phyloP scores from a whole-genome alignment of 805 yeast genomes.

The Pichia phayaonensis region DNA sequence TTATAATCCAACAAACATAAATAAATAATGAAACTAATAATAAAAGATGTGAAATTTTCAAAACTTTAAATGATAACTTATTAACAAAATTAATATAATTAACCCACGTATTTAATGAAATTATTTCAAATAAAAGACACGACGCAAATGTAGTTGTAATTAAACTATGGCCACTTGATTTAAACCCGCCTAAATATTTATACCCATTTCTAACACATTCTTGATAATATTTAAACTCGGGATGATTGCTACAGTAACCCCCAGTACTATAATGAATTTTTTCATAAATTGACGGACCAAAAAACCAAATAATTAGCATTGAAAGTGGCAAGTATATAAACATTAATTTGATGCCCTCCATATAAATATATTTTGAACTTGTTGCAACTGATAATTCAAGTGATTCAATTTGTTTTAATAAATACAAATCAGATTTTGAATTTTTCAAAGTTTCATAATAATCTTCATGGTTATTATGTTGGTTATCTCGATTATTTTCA shows the following conservation, averaged over 20 bases:
- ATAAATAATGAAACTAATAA: neutral
- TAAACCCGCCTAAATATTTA: slow-evolving; percentile 34
- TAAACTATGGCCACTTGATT: slow-evolving; percentile 37
- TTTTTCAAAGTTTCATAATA: neutral
- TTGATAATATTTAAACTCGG: slow-evolving; percentile 13
- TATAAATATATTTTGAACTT: neutral
- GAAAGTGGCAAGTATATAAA: slow-evolving; percentile 18
- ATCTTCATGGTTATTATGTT: neutral
- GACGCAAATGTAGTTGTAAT: slow-evolving; percentile 29
- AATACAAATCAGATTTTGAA: slow-evolving; percentile 4
- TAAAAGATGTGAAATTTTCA: neutral
- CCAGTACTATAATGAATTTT: slow-evolving; percentile 30
- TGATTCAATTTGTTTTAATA: slow-evolving; percentile 1
- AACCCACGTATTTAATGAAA: slow-evolving; percentile 5
- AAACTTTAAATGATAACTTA: neutral
- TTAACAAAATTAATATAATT: neutral
- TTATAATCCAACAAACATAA: slow-evolving; percentile 28
- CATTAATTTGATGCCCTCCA: slow-evolving; percentile 17
- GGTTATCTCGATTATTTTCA: neutral
- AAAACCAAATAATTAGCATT: slow-evolving; percentile 25
- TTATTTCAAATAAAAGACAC: slow-evolving; percentile 20
- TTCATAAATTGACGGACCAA: slow-evolving; percentile 28
- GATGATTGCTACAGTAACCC: slow-evolving; percentile 29
- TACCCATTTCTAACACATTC: slow-evolving; percentile 17
- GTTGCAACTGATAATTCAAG: neutral